Evolutionary conservation across 192 early-diverging fungal species (phyloP).

Genomic region (Coemansia sp.): DNA sequence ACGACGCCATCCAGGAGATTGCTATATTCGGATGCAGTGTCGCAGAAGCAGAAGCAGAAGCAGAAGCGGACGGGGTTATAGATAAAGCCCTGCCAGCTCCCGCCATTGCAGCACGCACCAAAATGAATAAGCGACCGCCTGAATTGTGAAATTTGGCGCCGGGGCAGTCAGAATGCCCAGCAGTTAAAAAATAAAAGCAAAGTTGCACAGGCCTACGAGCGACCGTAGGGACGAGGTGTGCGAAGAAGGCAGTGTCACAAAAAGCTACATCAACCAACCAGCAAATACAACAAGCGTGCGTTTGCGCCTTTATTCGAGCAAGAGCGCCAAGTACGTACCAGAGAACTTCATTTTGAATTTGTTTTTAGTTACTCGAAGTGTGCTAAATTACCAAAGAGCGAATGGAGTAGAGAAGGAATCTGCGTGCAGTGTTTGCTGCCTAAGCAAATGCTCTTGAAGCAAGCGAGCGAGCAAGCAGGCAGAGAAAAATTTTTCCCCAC

Average conservation of each 20-base stretch:
- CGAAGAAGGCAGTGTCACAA: background rate
- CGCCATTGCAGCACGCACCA: background rate
- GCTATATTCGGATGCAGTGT: no score
- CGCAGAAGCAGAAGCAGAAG: background rate
- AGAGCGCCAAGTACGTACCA: conserved; percentile 22
- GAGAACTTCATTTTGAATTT: conserved; percentile 52
- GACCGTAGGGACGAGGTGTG: conserved; percentile 5
- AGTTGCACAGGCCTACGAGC: background rate
- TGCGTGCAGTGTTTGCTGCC: background rate
- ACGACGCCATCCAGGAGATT: conserved; percentile 39
- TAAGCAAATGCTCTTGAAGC: background rate
- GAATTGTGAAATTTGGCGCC: conserved; percentile 24
- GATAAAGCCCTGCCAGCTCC: background rate
- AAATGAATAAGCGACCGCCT: background rate
- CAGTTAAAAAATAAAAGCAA: background rate
- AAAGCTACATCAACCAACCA: background rate
- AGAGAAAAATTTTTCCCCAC: background rate
- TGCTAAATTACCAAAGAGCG: conserved; percentile 25
- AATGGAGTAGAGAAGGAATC: conserved; percentile 36
- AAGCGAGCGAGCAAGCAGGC: background rate
- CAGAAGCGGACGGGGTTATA: background rate
- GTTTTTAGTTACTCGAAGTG: conserved; percentile 11
- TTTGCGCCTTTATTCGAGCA: background rate
- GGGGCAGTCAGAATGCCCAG: conserved; percentile 23
- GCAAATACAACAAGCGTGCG: background rate